Conservation (phyloP, 345 rosid species). For the Dovyalis caffra region DNA sequence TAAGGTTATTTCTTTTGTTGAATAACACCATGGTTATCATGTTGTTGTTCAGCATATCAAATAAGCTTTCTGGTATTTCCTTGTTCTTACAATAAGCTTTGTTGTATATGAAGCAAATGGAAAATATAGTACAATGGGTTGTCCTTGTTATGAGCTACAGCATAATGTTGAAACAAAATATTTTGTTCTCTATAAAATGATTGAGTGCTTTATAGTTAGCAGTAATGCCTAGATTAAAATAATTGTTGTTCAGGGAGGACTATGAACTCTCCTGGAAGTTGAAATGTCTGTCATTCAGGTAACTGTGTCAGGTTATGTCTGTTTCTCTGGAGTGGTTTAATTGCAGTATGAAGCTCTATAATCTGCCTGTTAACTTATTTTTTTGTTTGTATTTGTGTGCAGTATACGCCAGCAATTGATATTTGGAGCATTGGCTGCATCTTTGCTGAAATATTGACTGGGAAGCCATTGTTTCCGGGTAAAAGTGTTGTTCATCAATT, state of each 20-base stretch:
- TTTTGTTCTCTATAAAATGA: slow-evolving; percentile 35
- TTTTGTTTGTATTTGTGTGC: slow-evolving; percentile 30
- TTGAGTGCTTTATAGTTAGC: slow-evolving; percentile 52
- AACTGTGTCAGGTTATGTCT: slow-evolving; percentile 62
- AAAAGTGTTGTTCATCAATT: slow-evolving; percentile 96
- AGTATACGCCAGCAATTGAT: slow-evolving; percentile 99
- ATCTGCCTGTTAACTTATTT: slow-evolving; percentile 28
- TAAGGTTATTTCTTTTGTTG: not conserved
- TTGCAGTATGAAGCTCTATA: slow-evolving; percentile 15
- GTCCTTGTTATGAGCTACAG: slow-evolving; percentile 6
- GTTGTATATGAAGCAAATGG: not conserved
- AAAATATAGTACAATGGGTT: not conserved
- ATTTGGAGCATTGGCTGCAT: slow-evolving; percentile 98
- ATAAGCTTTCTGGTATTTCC: not conserved
- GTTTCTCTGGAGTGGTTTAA: slow-evolving; percentile 28
- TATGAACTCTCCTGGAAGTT: slow-evolving; percentile 99
- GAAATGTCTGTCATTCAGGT: slow-evolving; percentile 90
- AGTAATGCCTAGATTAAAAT: slow-evolving; percentile 84
- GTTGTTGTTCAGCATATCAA: not conserved
- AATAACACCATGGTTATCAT: not conserved
- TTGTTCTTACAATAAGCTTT: not conserved
- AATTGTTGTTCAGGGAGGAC: slow-evolving; percentile 99
- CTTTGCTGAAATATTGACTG: slow-evolving; percentile 89
- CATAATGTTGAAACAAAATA: slow-evolving; percentile 19
- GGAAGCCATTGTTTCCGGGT: slow-evolving; percentile 99